These are phyloP conservation scores for Glycine tomentella DNA, from an alignment of 306 rosid genomes.

Conservation along the genomic window DNA sequence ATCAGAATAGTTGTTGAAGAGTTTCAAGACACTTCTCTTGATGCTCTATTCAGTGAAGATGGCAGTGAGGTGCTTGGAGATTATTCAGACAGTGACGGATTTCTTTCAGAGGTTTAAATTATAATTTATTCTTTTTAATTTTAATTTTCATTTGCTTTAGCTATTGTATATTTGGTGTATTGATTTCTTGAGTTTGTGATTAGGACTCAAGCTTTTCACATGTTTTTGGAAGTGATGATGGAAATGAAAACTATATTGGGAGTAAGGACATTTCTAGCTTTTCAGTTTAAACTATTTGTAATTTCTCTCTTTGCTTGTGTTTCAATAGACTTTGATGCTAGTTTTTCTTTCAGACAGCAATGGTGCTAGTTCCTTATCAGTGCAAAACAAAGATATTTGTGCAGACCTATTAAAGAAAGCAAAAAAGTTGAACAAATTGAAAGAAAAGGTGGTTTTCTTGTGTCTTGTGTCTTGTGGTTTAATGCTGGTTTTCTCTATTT, in stretches of 20 bases:
- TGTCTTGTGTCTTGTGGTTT: conserved; percentile 6
- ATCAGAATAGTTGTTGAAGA: conserved; percentile 58
- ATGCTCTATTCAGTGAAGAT: conserved; percentile 65
- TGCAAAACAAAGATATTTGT: conserved; percentile 63
- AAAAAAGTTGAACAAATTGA: conserved; percentile 68
- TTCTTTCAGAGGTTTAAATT: conserved; percentile 80
- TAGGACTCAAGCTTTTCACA: conserved; percentile 63
- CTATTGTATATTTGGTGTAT: conserved; percentile 30
- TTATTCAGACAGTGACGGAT: conserved; percentile 86
- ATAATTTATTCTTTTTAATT: conserved; percentile 28
- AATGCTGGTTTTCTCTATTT: conserved; percentile 25
- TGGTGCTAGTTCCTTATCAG: conserved; percentile 54
- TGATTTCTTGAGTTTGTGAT: conserved; percentile 40
- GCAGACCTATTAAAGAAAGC: conserved; percentile 64
- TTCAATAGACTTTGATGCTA: conserved; percentile 25
- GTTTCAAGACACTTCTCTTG: conserved; percentile 57
- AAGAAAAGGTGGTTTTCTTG: conserved; percentile 69
- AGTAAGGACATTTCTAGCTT: conserved; percentile 53
- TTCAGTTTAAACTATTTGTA: conserved; percentile 13
- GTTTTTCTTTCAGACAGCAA: conserved; percentile 55
- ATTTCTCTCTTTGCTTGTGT: conserved; percentile 2
- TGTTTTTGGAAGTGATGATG: conserved; percentile 50
- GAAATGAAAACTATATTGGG: conserved; percentile 55
- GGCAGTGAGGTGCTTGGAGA: conserved; percentile 62
- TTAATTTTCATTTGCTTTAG: conserved; percentile 20